Base-by-base conservation (phyloP, 2,329 filamentous ascomycete genomes). In the Aspergillus thermomutatus region DNA sequence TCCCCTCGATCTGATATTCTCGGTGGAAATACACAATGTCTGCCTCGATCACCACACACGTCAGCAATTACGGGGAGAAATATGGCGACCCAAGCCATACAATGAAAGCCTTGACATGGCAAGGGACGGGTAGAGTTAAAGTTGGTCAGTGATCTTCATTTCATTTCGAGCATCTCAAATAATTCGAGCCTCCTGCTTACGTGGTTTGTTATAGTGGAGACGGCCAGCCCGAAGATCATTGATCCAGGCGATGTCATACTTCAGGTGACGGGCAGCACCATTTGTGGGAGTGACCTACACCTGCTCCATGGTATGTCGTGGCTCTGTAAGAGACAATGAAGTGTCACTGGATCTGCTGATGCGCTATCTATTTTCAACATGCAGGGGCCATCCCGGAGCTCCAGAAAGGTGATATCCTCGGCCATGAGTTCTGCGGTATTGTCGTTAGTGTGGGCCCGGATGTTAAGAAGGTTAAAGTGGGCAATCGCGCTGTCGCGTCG, bases 231-330 rank as follows among this genome's bases (percentile, higher is more conserved):
- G 2, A 86, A 82, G 64, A 80, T 94, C 31, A 72, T 93, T 26
- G 90, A 94, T 70, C 82, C 85, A 45, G 77, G 79, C 52, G 91
- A 95, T 69, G 90, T 92, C 10, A 91, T 96, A 58, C 78, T 94
- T 63, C 91, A 88, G 69, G 83, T 96, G 28, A 95, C 84, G 7
- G 84, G 84, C 34, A 83, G 78, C 58, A 86, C 84, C 1, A 82
- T 87, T 45, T 86, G 84, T 69, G 84, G 84, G 34, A 83, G 80
- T 49, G 84, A 86, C 63, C 73, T 87, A 14, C 84, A 86, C 68
- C 73, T 79, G 14, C 70, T 71, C 52, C 75, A 79, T 53, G 76
- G 75, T 72, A 63, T 56, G 48, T 41, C 19, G 14, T 7, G 23
- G 1, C 7, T 37, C 31, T 17, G 31, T 6, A 7, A 7, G 28